Percentiles rank a stretch among this genome's conserved stretches.
These are phyloP conservation scores for Phytophthora citricola DNA, from an alignment of 352 stramenopile species.

Conservation along the genomic window DNA sequence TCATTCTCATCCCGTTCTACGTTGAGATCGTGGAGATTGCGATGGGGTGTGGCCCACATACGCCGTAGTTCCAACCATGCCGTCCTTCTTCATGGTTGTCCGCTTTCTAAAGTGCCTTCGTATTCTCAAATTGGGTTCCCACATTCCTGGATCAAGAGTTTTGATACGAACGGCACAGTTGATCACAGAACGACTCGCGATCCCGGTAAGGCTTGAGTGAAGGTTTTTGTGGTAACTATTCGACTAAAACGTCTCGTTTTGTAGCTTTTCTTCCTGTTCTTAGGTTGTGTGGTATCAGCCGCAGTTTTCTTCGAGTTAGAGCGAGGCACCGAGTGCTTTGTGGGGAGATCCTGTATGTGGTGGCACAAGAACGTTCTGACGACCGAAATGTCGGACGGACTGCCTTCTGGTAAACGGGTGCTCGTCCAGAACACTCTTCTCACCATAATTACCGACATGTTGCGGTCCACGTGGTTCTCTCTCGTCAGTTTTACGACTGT, in stretches of 20 bases:
- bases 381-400: slow-evolving; percentile 23
- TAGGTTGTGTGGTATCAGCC: slow-evolving; percentile 44
- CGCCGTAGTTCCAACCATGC: slow-evolving; percentile 45
- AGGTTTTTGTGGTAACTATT: neutral
- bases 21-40: slow-evolving; percentile 37
- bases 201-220: slow-evolving; percentile 37
- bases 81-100: slow-evolving; percentile 52
- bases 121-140: slow-evolving; percentile 52
- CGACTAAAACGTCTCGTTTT: neutral
- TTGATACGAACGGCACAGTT: slow-evolving; percentile 44
- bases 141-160: slow-evolving; percentile 50
- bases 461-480: slow-evolving; percentile 57
- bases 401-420: slow-evolving; percentile 44
- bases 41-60: slow-evolving; percentile 33
- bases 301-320: slow-evolving; percentile 61
- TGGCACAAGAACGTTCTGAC: slow-evolving; percentile 54
- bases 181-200: slow-evolving; percentile 38
- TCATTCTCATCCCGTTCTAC: slow-evolving; percentile 49
- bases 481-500: slow-evolving; percentile 60
- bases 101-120: slow-evolving; percentile 54
- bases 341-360: slow-evolving; percentile 41
- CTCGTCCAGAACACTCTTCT: slow-evolving; percentile 47
- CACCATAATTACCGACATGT: slow-evolving; percentile 50
- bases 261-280: slow-evolving; percentile 64
- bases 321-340: slow-evolving; percentile 49